Conservation (phyloP, 257 asterid species). For the Nicotiana paniculata region DNA sequence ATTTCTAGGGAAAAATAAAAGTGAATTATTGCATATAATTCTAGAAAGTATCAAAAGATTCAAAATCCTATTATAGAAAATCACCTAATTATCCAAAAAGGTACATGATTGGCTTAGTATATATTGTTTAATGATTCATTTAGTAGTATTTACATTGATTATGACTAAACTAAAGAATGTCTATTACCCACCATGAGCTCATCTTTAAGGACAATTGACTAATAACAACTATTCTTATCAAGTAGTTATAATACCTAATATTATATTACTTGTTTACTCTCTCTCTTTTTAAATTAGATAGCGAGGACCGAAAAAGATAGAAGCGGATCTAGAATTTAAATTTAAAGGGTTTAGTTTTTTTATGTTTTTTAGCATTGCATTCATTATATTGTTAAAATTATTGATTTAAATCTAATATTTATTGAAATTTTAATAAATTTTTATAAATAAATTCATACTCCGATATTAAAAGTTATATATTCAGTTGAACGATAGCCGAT, state of each 20-base stretch:
- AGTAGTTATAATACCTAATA: not conserved
- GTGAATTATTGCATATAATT: not conserved
- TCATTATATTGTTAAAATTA: too few species aligned
- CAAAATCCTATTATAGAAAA: not conserved
- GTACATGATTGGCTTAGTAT: not conserved
- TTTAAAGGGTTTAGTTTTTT: too few species aligned
- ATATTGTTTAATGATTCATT: not conserved
- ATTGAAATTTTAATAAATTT: too few species aligned
- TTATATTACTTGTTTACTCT: not conserved
- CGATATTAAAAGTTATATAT: too few species aligned
- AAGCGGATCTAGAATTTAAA: too few species aligned
- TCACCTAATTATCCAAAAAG: not conserved
- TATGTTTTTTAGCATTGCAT: too few species aligned
- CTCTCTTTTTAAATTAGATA: not conserved
- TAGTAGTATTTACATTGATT: not conserved
- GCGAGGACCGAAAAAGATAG: not conserved
- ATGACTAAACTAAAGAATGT: not conserved
- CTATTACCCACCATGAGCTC: not conserved
- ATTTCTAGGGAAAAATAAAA: not conserved
- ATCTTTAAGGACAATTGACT: not conserved
- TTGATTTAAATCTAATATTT: too few species aligned
- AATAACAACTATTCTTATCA: not conserved
- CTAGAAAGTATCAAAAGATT: not conserved
- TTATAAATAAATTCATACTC: too few species aligned
- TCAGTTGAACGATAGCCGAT: too few species aligned